A percentile compares a stretch with the other conserved stretches of the same genome.
These are phyloP conservation scores for Colletotrichum scovillei DNA, from an alignment of 2,329 filamentous ascomycete genomes.

Conservation along the genomic window DNA sequence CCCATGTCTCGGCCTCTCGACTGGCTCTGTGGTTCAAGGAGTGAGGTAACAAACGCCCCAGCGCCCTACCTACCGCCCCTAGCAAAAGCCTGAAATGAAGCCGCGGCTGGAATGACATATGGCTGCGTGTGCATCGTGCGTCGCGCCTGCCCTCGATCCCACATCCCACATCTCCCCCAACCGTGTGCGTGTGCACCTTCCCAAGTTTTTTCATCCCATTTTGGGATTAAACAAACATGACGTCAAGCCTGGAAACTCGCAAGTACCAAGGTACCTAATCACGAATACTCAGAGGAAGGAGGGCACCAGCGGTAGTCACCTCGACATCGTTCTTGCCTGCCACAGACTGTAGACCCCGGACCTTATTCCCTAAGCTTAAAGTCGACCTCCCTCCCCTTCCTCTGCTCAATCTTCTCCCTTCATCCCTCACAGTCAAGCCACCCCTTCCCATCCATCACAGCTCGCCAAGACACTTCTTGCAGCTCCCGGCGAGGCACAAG, in stretches of 20 bases:
- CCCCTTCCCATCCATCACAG: constrained; percentile 18
- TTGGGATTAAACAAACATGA: constrained; percentile 21
- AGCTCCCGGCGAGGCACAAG: constrained; percentile 24
- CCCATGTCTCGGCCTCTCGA: background rate
- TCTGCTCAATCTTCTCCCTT: background rate
- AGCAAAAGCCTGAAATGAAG: background rate
- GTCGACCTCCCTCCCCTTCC: background rate
- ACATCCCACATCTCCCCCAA: background rate
- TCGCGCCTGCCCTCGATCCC: background rate
- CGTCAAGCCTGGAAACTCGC: constrained; percentile 12
- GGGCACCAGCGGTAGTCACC: background rate
- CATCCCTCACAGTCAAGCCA: constrained; percentile 3
- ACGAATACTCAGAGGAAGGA: no score
- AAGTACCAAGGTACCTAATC: background rate
- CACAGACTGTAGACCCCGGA: background rate
- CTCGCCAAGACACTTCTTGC: constrained; percentile 24
- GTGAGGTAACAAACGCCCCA: background rate
- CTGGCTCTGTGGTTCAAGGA: background rate
- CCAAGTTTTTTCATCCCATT: background rate
- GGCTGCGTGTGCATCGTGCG: background rate
- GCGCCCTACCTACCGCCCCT: background rate
- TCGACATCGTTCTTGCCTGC: background rate
- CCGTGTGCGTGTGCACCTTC: background rate
- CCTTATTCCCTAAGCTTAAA: constrained; percentile 30
- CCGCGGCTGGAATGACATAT: constrained; percentile 20